phyloP scores from a whole-genome alignment of 192 early-diverging fungal genomes.

The Backusella circina region DNA sequence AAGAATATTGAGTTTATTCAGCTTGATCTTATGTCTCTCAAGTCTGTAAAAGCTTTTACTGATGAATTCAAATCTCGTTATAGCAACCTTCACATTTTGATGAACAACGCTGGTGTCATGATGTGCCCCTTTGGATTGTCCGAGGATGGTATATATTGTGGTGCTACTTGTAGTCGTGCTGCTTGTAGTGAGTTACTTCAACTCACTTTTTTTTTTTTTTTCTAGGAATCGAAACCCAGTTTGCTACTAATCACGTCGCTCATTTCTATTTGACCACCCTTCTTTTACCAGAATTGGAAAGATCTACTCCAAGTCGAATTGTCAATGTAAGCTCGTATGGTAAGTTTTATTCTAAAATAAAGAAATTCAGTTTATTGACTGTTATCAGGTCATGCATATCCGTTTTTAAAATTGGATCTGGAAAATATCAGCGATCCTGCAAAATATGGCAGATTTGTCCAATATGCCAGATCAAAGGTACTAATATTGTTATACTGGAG shows the following conservation, averaged over 20 bases:
- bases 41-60: slow-evolving; percentile 37
- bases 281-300: slow-evolving; percentile 25
- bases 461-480: slow-evolving; percentile 26
- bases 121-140: slow-evolving; percentile 35
- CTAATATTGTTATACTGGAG: background rate
- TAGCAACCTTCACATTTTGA: slow-evolving; percentile 41
- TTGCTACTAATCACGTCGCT: slow-evolving; percentile 54
- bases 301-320: slow-evolving; percentile 21
- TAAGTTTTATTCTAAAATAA: too few relatives aligned
- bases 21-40: slow-evolving; percentile 29
- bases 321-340: slow-evolving; percentile 28
- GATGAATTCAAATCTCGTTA: slow-evolving; percentile 32
- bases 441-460: slow-evolving; percentile 9
- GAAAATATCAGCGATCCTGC: slow-evolving; percentile 17
- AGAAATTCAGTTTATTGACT: too few relatives aligned
- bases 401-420: slow-evolving; percentile 12
- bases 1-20: slow-evolving; percentile 19
- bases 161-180: background rate
- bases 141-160: slow-evolving; percentile 29
- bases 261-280: slow-evolving; percentile 30
- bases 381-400: slow-evolving; percentile 2
- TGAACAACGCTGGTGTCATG: slow-evolving; percentile 69
- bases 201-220: background rate
- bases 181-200: background rate
- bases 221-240: slow-evolving; percentile 53